Evolutionary conservation across 345 rosid species (phyloP).

Genomic region (Laguncularia racemosa): DNA sequence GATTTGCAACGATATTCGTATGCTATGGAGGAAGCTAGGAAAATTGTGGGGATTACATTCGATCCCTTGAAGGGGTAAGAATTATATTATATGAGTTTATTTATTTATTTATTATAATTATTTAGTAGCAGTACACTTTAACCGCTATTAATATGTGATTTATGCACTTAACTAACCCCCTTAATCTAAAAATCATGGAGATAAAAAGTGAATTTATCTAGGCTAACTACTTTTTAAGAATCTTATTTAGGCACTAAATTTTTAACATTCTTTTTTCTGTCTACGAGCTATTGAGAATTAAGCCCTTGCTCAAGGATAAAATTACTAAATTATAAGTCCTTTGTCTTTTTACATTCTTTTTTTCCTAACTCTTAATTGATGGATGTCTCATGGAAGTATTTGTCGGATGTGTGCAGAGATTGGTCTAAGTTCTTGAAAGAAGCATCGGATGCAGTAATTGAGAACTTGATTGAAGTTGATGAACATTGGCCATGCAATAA

Average conservation of each 20-base stretch:
- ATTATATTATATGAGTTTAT: background rate
- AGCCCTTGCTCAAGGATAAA: too few species aligned
- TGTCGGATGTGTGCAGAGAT: slow-evolving; percentile 32
- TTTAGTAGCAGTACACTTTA: background rate
- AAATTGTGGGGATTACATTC: slow-evolving; percentile 81
- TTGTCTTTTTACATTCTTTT: background rate
- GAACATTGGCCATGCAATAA: slow-evolving; percentile 16
- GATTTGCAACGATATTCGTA: slow-evolving; percentile 33
- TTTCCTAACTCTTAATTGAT: background rate
- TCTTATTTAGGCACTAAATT: too few species aligned
- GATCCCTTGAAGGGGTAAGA: slow-evolving; percentile 58
- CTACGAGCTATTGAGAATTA: too few species aligned
- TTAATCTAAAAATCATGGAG: too few species aligned
- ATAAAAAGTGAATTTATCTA: too few species aligned
- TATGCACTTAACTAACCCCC: too few species aligned
- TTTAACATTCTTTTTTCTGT: too few species aligned
- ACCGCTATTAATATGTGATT: too few species aligned
- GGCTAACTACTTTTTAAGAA: too few species aligned
- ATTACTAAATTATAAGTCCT: background rate
- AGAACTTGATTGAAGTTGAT: slow-evolving; percentile 56
- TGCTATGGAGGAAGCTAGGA: slow-evolving; percentile 67
- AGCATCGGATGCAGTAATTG: slow-evolving; percentile 59
- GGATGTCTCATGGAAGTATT: background rate
- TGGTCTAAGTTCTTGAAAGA: slow-evolving; percentile 68
- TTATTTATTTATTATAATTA: background rate